phyloP scores from a whole-genome alignment of 148 eudicot species.

The Fagopyrum esculentum region DNA sequence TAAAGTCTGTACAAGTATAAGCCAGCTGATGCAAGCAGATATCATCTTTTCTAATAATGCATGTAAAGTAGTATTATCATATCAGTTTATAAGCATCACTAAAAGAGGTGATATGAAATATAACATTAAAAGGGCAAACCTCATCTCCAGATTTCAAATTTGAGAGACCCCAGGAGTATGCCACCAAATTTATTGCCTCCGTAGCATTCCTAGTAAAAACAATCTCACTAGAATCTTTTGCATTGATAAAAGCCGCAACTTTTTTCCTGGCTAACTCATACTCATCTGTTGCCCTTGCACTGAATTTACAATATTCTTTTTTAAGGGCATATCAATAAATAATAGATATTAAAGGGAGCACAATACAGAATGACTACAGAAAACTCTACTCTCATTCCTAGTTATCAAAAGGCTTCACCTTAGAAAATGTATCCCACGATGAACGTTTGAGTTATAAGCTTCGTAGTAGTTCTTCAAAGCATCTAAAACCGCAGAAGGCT shows the following conservation, averaged over 20 bases:
- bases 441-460: slow-evolving; percentile 85
- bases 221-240: slow-evolving; percentile 64
- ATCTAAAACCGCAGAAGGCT: slow-evolving; percentile 65
- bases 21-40: background rate
- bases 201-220: slow-evolving; percentile 95
- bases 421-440: slow-evolving; percentile 87
- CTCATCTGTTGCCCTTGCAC: slow-evolving; percentile 94
- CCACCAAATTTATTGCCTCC: slow-evolving; percentile 93
- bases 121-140: slow-evolving; percentile 32
- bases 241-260: slow-evolving; percentile 80
- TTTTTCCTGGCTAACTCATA: slow-evolving; percentile 85
- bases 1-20: background rate
- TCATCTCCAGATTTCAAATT: slow-evolving; percentile 77
- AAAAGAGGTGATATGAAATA: background rate
- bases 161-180: slow-evolving; percentile 86
- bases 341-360: background rate
- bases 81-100: background rate
- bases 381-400: background rate
- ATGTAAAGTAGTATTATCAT: background rate
- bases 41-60: background rate
- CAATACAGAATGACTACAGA: background rate
- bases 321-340: slow-evolving; percentile 1
- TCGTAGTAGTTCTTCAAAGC: slow-evolving; percentile 75
- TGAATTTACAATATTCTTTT: slow-evolving; percentile 19
- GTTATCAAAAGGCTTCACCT: slow-evolving; percentile 34